Conservation (phyloP, 495 filamentous ascomycete species). For the Massariosphaeria phaeospora region DNA sequence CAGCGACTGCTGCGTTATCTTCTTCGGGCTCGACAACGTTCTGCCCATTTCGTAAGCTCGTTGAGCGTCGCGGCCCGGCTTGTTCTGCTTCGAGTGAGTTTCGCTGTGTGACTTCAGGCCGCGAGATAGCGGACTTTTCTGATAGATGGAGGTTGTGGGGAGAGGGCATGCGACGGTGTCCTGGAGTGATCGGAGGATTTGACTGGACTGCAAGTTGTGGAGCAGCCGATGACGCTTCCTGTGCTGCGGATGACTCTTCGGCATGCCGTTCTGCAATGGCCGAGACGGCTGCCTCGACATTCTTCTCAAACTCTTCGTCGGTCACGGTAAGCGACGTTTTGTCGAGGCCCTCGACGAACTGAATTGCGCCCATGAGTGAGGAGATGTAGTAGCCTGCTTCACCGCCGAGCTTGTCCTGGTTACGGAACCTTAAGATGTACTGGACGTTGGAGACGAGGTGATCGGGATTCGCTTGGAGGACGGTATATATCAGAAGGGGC, state of each 20-base stretch:
- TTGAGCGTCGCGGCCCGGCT: constrained; percentile 45
- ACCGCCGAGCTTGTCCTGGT: constrained; percentile 92
- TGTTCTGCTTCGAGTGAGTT: constrained; percentile 55
- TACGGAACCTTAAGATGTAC: constrained; percentile 93
- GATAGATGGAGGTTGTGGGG: constrained; percentile 44
- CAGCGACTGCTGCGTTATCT: constrained; percentile 75
- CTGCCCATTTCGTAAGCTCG: constrained; percentile 43
- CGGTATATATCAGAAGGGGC: constrained; percentile 91
- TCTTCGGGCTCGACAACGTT: constrained; percentile 47
- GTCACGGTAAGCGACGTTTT: constrained; percentile 88
- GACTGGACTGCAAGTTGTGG: constrained; percentile 41
- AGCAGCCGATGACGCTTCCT: constrained; percentile 3
- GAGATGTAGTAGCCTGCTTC: constrained; percentile 98
- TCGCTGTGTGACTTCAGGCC: constrained; percentile 51
- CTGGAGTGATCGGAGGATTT: constrained; percentile 30
- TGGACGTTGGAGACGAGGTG: constrained; percentile 96
- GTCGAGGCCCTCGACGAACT: constrained; percentile 95
- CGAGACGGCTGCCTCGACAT: constrained; percentile 94
- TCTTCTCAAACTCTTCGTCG: constrained; percentile 89
- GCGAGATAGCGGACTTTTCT: constrained; percentile 58
- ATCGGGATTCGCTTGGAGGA: constrained; percentile 88
- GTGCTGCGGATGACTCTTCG: constrained; percentile 34
- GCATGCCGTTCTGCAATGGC: constrained; percentile 87
- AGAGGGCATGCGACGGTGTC: constrained; percentile 30
- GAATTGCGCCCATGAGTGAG: constrained; percentile 94